Conservation (phyloP, 805 yeast species). For the Blastobotrys mokoenaii region DNA sequence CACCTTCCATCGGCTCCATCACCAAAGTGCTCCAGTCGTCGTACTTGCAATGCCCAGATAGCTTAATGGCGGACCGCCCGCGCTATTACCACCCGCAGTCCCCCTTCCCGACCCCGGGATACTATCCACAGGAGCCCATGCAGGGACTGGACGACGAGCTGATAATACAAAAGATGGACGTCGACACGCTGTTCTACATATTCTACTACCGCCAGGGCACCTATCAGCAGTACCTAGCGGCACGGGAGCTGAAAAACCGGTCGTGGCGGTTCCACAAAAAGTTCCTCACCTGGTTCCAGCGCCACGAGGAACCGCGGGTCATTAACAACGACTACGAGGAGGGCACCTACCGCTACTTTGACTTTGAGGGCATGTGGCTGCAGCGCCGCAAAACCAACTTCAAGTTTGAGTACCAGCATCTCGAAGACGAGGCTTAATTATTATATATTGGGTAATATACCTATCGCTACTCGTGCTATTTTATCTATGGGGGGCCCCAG, state of each 20-base stretch:
- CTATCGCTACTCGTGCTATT: too few relatives aligned
- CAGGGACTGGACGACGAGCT: constrained; percentile 44
- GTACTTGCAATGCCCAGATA: constrained; percentile 83
- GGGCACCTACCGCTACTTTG: constrained; percentile 72
- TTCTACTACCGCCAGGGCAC: constrained; percentile 79
- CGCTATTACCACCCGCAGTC: constrained; percentile 64
- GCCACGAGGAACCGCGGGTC: constrained; percentile 46
- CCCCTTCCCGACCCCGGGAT: constrained; percentile 84
- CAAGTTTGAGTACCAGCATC: constrained; percentile 39
- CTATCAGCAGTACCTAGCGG: constrained; percentile 67
- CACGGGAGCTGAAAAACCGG: constrained; percentile 66
- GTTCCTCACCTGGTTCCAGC: constrained; percentile 72
- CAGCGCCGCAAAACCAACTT: constrained; percentile 53
- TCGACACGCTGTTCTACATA: constrained; percentile 83
- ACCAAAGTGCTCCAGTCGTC: constrained; percentile 64
- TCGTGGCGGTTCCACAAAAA: constrained; percentile 78
- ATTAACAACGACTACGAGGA: constrained; percentile 36
- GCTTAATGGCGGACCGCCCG: constrained; percentile 82
- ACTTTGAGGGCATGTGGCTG: constrained; percentile 64
- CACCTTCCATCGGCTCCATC: constrained; percentile 47
- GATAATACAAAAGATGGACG: constrained; percentile 62
- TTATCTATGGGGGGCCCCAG: too few relatives aligned
- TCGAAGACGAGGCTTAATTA: constrained; percentile 33
- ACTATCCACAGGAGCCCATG: constrained; percentile 78
- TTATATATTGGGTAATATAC: background rate